Evolutionary conservation across 2,329 filamentous ascomycete species (phyloP).

Genomic region (Neoarthrinium moseri): DNA sequence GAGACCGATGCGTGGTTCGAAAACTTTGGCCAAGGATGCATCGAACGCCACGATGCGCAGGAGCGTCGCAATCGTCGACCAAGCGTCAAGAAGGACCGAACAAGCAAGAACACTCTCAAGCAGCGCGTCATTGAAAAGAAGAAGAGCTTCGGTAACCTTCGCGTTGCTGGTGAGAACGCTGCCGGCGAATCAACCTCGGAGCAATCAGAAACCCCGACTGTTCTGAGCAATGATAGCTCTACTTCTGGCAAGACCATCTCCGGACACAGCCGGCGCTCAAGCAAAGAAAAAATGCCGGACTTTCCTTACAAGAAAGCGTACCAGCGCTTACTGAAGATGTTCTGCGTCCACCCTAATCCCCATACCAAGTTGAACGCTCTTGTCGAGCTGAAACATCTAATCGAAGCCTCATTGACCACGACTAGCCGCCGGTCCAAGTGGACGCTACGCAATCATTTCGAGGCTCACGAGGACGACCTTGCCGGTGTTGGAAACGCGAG

Average conservation of each 20-base stretch:
- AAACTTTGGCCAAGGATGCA: conserved; percentile 64
- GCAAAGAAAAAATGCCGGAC: conserved; percentile 41
- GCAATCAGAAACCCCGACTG: conserved; percentile 33
- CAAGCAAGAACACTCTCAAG: conserved; percentile 43
- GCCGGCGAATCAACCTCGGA: conserved; percentile 33
- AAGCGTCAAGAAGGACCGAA: conserved; percentile 40
- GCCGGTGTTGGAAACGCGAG: conserved; percentile 38
- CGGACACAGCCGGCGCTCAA: conserved; percentile 23
- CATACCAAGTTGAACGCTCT: conserved; percentile 81
- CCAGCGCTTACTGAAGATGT: conserved; percentile 75
- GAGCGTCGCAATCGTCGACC: conserved; percentile 44
- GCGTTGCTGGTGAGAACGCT: conserved; percentile 43
- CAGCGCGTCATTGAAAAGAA: conserved; percentile 60
- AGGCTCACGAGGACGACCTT: conserved; percentile 28
- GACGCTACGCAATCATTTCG: conserved; percentile 36
- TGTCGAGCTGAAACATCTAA: conserved; percentile 78
- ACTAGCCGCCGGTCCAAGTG: conserved; percentile 40
- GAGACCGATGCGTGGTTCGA: conserved; percentile 91
- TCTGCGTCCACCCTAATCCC: conserved; percentile 86
- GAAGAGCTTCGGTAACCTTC: conserved; percentile 66
- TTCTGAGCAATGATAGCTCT: conserved; percentile 40
- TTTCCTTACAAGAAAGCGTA: conserved; percentile 85
- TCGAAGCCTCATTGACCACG: conserved; percentile 70
- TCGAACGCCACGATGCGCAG: conserved; percentile 58
- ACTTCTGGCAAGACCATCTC: conserved; percentile 38